Evolutionary conservation across 768 basidiomycete species (phyloP).

Genomic region (Krasilnikovozyma curviuscula): DNA sequence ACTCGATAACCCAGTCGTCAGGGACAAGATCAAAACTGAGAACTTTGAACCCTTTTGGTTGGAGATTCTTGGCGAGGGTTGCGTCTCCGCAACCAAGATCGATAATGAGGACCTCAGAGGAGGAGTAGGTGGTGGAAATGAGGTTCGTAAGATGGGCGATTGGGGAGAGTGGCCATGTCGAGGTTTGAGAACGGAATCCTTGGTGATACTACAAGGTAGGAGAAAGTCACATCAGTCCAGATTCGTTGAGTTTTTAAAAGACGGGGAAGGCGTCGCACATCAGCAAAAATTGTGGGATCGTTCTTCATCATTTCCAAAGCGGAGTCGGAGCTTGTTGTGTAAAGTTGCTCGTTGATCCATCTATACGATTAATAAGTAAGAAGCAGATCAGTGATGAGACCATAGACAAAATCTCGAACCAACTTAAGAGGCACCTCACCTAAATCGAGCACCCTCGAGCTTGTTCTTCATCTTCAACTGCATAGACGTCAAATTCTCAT

Average conservation of each 20-base stretch:
- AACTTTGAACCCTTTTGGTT: conserved; percentile 38
- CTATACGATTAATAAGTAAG: neutral
- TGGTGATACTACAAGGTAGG: too few species aligned
- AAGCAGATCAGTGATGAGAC: neutral
- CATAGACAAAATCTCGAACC: neutral
- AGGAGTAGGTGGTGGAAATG: conserved; percentile 41
- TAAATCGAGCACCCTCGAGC: conserved; percentile 9
- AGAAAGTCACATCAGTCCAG: neutral
- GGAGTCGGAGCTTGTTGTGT: conserved; percentile 7
- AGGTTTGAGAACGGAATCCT: conserved; percentile 80
- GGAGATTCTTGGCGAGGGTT: conserved; percentile 53
- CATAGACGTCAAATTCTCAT: conserved; percentile 4
- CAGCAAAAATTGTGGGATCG: conserved; percentile 7
- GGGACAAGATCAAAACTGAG: conserved; percentile 26
- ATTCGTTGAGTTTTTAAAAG: neutral
- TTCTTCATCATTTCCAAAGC: conserved; percentile 12
- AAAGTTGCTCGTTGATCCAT: conserved; percentile 12
- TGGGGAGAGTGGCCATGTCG: conserved; percentile 85
- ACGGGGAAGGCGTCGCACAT: neutral
- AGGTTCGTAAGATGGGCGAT: conserved; percentile 56
- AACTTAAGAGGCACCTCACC: conserved; percentile 1
- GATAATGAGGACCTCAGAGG: conserved; percentile 54
- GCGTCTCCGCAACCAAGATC: conserved; percentile 96
- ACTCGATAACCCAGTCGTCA: conserved; percentile 52
- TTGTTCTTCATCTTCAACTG: conserved; percentile 12